Percentiles rank a stretch among this genome's conserved stretches.
phyloP scores from a whole-genome alignment of 2,329 filamentous ascomycete species.

The Lecanosticta acicola region DNA sequence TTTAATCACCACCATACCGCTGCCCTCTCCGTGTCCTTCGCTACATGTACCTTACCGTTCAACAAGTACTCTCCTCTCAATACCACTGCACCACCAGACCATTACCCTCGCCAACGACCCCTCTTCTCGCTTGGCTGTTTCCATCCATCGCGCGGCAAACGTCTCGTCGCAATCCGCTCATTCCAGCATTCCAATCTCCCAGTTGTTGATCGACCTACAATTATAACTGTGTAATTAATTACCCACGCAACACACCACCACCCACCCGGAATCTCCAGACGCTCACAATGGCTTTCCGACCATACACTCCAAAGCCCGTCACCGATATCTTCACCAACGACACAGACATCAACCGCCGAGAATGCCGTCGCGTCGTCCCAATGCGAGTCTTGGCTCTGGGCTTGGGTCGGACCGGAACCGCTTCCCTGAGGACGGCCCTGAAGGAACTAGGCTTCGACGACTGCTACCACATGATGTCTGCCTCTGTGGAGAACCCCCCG shows the following conservation, averaged over 20 bases:
- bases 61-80: too few relatives aligned
- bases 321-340: slow-evolving; percentile 59
- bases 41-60: too few relatives aligned
- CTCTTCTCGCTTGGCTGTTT: too few relatives aligned
- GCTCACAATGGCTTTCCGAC: slow-evolving; percentile 35
- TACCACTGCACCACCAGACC: too few relatives aligned
- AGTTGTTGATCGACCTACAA: slow-evolving; percentile 6
- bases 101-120: too few relatives aligned
- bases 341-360: slow-evolving; percentile 61
- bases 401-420: slow-evolving; percentile 64
- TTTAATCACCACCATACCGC: too few relatives aligned
- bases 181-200: neutral
- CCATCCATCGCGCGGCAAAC: too few relatives aligned
- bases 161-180: neutral
- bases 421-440: slow-evolving; percentile 61
- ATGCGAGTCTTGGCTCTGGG: slow-evolving; percentile 69
- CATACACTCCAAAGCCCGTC: slow-evolving; percentile 44
- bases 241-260: neutral
- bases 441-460: slow-evolving; percentile 61
- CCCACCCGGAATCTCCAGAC: neutral
- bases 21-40: too few relatives aligned
- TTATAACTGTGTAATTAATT: neutral
- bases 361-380: slow-evolving; percentile 61
- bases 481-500: slow-evolving; percentile 61
- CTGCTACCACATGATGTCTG: slow-evolving; percentile 70